Percentiles rank a stretch among this genome's conserved stretches.
These are phyloP conservation scores for Claviceps capensis DNA, from an alignment of 2,329 filamentous ascomycete species.

Conservation along the genomic window DNA sequence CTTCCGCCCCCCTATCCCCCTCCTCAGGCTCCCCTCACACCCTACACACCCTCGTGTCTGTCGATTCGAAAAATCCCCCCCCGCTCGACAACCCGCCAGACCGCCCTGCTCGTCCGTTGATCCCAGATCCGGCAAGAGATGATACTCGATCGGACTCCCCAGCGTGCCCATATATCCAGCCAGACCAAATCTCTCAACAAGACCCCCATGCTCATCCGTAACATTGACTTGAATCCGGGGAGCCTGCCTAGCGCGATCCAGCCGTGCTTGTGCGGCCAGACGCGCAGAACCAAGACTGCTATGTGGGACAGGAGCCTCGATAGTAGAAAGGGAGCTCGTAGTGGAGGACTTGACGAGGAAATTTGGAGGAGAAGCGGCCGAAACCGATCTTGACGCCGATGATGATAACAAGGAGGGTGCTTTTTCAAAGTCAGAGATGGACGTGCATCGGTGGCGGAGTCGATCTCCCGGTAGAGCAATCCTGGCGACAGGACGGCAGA, in stretches of 20 bases:
- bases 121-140: slow-evolving; percentile 42
- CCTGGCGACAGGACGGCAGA: slow-evolving; percentile 49
- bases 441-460: slow-evolving; percentile 18
- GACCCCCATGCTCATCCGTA: slow-evolving; percentile 33
- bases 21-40: slow-evolving; percentile 13
- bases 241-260: slow-evolving; percentile 40
- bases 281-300: slow-evolving; percentile 39
- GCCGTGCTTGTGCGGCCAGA: slow-evolving; percentile 49
- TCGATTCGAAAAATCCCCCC: no score
- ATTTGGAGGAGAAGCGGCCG: slow-evolving; percentile 10
- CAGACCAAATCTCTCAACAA: slow-evolving; percentile 39
- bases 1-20: no score
- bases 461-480: slow-evolving; percentile 38
- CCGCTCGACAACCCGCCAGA: slow-evolving; percentile 30
- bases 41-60: slow-evolving; percentile 25
- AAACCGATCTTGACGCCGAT: neutral
- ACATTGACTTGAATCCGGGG: slow-evolving; percentile 48
- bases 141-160: slow-evolving; percentile 45
- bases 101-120: slow-evolving; percentile 43
- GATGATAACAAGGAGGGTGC: slow-evolving; percentile 7
- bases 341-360: slow-evolving; percentile 23
- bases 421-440: slow-evolving; percentile 8
- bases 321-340: slow-evolving; percentile 16
- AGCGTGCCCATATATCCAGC: slow-evolving; percentile 49
- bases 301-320: slow-evolving; percentile 15